phyloP scores from a whole-genome alignment of 1,284 basidiomycete genomes.

The Cerioporus squamosus region DNA sequence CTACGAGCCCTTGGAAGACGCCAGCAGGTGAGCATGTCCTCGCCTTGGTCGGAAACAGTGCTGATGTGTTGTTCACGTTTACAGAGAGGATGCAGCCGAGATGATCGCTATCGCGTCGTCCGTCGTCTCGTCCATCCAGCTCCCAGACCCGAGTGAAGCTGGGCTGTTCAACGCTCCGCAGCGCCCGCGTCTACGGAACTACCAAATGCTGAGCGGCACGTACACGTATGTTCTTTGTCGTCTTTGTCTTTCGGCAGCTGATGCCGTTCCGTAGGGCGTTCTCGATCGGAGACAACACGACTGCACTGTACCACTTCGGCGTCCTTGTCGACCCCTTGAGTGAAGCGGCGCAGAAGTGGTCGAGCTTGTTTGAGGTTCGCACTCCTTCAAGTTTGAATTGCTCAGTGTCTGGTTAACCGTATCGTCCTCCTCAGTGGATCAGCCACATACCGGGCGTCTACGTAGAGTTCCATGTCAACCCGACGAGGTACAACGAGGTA shows the following conservation, averaged over 20 bases:
- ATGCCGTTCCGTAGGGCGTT: slow-evolving; percentile 55
- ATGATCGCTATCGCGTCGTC: slow-evolving; percentile 71
- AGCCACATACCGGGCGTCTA: slow-evolving; percentile 64
- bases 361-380: slow-evolving; percentile 73
- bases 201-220: slow-evolving; percentile 59
- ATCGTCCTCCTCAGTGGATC: slow-evolving; percentile 50
- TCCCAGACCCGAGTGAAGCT: slow-evolving; percentile 71
- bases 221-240: slow-evolving; percentile 55
- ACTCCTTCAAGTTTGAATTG: no score
- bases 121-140: slow-evolving; percentile 67
- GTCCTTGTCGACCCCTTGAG: slow-evolving; percentile 87
- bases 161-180: slow-evolving; percentile 72
- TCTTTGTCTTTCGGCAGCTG: neutral
- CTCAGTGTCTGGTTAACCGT: no score
- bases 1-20: slow-evolving; percentile 42
- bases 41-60: neutral
- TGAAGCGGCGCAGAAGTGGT: slow-evolving; percentile 85
- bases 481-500: slow-evolving; percentile 69
- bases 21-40: slow-evolving; percentile 10
- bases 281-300: slow-evolving; percentile 66
- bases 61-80: neutral
- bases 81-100: slow-evolving; percentile 59
- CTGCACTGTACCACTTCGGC: slow-evolving; percentile 75
- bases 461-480: slow-evolving; percentile 80
- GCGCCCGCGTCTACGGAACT: slow-evolving; percentile 60